These are phyloP conservation scores for Aspergillus ruber DNA, from an alignment of 2,329 filamentous ascomycete species.

Conservation along the genomic window DNA sequence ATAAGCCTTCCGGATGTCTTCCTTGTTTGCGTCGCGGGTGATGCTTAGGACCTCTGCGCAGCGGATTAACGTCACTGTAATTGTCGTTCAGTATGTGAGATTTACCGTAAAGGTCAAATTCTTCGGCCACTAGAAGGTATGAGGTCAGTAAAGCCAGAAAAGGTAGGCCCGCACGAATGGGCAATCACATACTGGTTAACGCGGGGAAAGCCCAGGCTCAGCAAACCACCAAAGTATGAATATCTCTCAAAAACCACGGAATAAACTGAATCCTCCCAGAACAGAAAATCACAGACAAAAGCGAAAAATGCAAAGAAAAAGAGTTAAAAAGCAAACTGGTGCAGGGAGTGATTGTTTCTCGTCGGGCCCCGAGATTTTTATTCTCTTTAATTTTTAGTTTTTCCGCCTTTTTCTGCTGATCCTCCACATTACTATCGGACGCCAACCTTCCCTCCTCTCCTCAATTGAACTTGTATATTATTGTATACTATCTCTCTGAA, in stretches of 20 bases:
- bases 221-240: background rate
- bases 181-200: background rate
- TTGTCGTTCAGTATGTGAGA: background rate
- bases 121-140: slow-evolving; percentile 26
- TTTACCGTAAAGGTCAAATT: slow-evolving; percentile 58
- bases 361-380: background rate
- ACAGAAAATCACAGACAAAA: too few relatives aligned
- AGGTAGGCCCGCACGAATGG: background rate
- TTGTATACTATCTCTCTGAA: background rate
- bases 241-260: background rate
- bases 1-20: slow-evolving; percentile 92
- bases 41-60: slow-evolving; percentile 70
- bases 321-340: too few relatives aligned
- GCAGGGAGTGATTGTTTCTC: background rate
- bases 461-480: background rate
- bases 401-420: background rate
- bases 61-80: slow-evolving; percentile 4
- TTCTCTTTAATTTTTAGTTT: background rate
- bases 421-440: slow-evolving; percentile 1
- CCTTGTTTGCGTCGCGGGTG: slow-evolving; percentile 61
- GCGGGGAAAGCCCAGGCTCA: background rate
- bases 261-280: background rate
- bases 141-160: slow-evolving; percentile 12
- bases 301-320: too few relatives aligned
- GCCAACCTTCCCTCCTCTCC: slow-evolving; percentile 1